Evolutionary conservation across 768 basidiomycete genomes (phyloP).

Genomic region (Sistotremastrum suecicum): DNA sequence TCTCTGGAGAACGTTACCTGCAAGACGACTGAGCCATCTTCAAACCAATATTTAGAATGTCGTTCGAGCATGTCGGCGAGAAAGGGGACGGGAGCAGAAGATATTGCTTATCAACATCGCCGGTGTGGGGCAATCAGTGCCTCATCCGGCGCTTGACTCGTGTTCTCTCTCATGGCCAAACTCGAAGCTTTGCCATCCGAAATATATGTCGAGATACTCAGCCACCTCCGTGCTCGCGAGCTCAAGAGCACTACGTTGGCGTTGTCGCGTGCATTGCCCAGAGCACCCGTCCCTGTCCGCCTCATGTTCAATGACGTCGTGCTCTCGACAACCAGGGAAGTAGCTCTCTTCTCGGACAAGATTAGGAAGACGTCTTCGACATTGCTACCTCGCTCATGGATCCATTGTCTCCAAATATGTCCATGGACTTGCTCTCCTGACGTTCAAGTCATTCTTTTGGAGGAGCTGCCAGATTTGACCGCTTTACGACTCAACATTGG

Average conservation of each 20-base stretch:
- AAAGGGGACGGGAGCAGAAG: too few relatives aligned
- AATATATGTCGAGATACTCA: constrained; percentile 46
- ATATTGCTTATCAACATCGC: too few relatives aligned
- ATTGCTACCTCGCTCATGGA: constrained; percentile 20
- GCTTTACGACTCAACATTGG: constrained; percentile 56
- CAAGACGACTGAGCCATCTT: too few relatives aligned
- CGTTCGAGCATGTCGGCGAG: too few relatives aligned
- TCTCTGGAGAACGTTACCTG: too few relatives aligned
- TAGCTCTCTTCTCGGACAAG: constrained; percentile 8
- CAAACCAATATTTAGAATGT: too few relatives aligned
- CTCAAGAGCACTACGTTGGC: constrained; percentile 42
- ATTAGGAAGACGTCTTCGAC: neutral
- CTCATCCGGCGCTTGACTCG: too few relatives aligned
- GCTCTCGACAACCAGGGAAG: constrained; percentile 35
- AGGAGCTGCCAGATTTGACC: constrained; percentile 35
- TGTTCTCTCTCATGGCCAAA: too few relatives aligned
- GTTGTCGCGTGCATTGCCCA: constrained; percentile 50
- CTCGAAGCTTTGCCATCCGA: constrained; percentile 41
- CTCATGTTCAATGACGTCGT: constrained; percentile 46
- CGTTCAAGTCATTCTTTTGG: constrained; percentile 54
- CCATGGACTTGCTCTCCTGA: constrained; percentile 66
- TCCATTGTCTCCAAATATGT: constrained; percentile 38
- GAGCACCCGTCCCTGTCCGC: constrained; percentile 37
- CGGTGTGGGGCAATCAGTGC: too few relatives aligned
- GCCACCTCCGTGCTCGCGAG: constrained; percentile 29